Percentiles rank a stretch among this genome's conserved stretches.
phyloP scores from a whole-genome alignment of 164 flowering plant species.

The Sedum album region DNA sequence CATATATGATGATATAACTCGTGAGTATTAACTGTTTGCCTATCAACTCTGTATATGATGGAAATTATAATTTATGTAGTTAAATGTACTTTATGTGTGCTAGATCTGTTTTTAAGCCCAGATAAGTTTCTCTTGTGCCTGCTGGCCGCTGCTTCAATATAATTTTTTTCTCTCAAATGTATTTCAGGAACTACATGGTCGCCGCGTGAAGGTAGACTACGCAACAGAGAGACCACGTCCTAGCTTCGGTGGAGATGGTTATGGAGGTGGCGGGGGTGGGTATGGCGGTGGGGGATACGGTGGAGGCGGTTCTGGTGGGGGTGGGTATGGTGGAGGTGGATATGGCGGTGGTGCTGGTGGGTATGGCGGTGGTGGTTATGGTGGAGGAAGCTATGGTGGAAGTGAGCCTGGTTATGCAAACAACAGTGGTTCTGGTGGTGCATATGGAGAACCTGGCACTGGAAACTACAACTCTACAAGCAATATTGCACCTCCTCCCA shows the following conservation, averaged over 20 bases:
- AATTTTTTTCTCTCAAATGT: background rate
- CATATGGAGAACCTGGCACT: background rate
- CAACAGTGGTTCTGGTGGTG: constrained; percentile 14
- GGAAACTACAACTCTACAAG: constrained; percentile 7
- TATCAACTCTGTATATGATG: background rate
- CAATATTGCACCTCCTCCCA: constrained; percentile 11
- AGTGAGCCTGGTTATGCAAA: constrained; percentile 10
- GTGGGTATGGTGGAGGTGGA: constrained; percentile 3
- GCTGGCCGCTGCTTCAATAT: background rate
- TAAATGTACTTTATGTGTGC: background rate
- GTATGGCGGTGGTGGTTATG: constrained; percentile 10
- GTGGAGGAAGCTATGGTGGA: background rate
- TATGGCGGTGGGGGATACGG: constrained; percentile 8
- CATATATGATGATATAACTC: too few relatives aligned
- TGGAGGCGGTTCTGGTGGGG: background rate
- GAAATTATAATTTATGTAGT: too few relatives aligned
- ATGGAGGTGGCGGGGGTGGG: constrained; percentile 15
- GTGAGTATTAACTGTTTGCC: too few relatives aligned
- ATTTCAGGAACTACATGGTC: constrained; percentile 69
- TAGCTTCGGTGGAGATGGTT: constrained; percentile 8
- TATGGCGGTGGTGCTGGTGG: constrained; percentile 13
- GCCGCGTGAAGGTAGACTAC: constrained; percentile 63
- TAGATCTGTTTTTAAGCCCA: background rate
- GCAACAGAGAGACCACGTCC: constrained; percentile 49
- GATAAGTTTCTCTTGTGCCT: background rate